phyloP scores from a whole-genome alignment of 176 grass and related monocot species.

The Typha latifolia region DNA sequence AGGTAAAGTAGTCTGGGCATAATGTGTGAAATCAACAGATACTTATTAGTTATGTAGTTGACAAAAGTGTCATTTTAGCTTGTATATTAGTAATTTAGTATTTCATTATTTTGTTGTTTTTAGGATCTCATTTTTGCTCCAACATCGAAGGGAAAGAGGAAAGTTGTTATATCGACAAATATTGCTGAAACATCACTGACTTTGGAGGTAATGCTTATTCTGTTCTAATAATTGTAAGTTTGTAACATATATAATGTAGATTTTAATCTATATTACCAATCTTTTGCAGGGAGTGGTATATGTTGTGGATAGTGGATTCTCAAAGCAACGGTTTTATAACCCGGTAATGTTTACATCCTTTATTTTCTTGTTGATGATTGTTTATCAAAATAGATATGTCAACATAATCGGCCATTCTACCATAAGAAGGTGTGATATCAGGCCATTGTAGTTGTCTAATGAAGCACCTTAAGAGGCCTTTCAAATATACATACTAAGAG shows the following conservation, averaged over 20 bases:
- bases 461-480: too few relatives aligned
- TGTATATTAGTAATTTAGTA: too few relatives aligned
- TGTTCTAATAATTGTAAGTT: background rate
- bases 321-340: slow-evolving; percentile 98
- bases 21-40: background rate
- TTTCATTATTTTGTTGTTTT: slow-evolving; percentile 26
- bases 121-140: slow-evolving; percentile 89
- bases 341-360: slow-evolving; percentile 39
- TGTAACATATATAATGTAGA: slow-evolving; percentile 1
- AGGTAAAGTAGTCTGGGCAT: slow-evolving; percentile 29
- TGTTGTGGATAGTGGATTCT: slow-evolving; percentile 94
- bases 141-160: slow-evolving; percentile 78
- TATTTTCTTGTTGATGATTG: background rate
- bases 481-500: too few relatives aligned
- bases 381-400: background rate
- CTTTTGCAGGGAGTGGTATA: slow-evolving; percentile 67
- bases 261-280: slow-evolving; percentile 20
- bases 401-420: too few relatives aligned
- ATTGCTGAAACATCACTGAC: slow-evolving; percentile 98
- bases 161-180: slow-evolving; percentile 97
- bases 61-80: background rate
- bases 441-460: too few relatives aligned
- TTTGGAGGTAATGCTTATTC: slow-evolving; percentile 57
- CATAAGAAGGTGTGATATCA: too few relatives aligned
- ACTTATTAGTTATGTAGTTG: background rate